Evolutionary conservation across 2,329 filamentous ascomycete genomes (phyloP).

Genomic region (Claviceps sp.): DNA sequence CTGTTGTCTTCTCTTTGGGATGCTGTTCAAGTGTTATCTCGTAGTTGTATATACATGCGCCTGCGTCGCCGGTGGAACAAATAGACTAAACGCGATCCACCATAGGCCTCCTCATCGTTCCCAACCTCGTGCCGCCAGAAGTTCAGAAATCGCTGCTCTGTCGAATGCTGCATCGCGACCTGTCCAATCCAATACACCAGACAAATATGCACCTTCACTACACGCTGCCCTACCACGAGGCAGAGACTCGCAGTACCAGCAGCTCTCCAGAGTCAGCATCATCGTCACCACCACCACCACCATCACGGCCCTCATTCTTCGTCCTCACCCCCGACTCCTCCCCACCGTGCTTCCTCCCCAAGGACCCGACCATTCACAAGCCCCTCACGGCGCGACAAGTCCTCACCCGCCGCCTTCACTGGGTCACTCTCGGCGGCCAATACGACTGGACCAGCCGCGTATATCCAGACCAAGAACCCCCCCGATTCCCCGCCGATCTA

Average conservation of each 20-base stretch:
- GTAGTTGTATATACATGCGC: neutral
- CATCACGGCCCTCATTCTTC: slow-evolving; percentile 49
- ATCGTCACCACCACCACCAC: slow-evolving; percentile 18
- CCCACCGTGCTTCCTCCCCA: slow-evolving; percentile 48
- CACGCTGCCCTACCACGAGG: slow-evolving; percentile 34
- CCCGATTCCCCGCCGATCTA: slow-evolving; percentile 63
- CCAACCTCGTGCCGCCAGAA: slow-evolving; percentile 54
- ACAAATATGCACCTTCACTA: slow-evolving; percentile 89
- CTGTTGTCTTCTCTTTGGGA: too few species aligned
- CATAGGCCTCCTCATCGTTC: slow-evolving; percentile 66
- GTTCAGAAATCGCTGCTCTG: slow-evolving; percentile 60
- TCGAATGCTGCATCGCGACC: slow-evolving; percentile 62
- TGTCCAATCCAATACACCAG: slow-evolving; percentile 59
- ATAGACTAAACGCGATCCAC: neutral
- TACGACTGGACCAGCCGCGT: slow-evolving; percentile 88
- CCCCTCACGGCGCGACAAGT: slow-evolving; percentile 56
- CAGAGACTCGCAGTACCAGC: neutral
- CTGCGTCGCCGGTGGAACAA: neutral
- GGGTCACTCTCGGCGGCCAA: slow-evolving; percentile 89
- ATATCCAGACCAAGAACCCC: slow-evolving; percentile 58
- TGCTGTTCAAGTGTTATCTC: neutral
- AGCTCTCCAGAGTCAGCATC: neutral
- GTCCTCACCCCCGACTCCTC: slow-evolving; percentile 33
- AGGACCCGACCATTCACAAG: slow-evolving; percentile 61
- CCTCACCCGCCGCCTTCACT: slow-evolving; percentile 70